These are phyloP conservation scores for Penicillium sp. DNA, from an alignment of 2,329 filamentous ascomycete species.

Conservation along the genomic window DNA sequence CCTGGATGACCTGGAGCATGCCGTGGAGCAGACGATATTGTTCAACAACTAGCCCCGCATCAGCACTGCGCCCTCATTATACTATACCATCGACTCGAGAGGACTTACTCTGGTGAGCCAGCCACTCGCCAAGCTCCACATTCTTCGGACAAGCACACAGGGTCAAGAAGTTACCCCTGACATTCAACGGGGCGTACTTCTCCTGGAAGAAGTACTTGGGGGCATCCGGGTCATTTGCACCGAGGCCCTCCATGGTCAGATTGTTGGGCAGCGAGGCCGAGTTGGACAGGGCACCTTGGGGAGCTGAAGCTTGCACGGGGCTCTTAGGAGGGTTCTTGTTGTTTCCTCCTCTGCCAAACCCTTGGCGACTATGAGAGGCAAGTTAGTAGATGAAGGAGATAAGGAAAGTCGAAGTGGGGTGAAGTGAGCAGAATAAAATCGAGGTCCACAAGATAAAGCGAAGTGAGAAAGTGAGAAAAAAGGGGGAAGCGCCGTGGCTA, in stretches of 20 bases:
- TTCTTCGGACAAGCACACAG: slow-evolving; percentile 87
- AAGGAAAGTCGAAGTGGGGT: slow-evolving; percentile 1
- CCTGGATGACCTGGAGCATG: slow-evolving; percentile 82
- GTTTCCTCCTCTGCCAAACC: slow-evolving; percentile 46
- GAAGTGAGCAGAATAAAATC: slow-evolving; percentile 2
- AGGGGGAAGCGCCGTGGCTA: slow-evolving; percentile 3
- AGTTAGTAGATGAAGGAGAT: slow-evolving; percentile 17
- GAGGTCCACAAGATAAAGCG: neutral
- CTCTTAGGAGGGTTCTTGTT: slow-evolving; percentile 43
- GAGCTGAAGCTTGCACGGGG: slow-evolving; percentile 27
- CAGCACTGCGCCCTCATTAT: slow-evolving; percentile 3
- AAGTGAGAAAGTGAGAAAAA: neutral
- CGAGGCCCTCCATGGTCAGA: slow-evolving; percentile 34
- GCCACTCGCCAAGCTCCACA: slow-evolving; percentile 90
- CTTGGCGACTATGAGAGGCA: slow-evolving; percentile 40
- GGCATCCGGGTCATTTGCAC: slow-evolving; percentile 39
- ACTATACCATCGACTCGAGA: neutral
- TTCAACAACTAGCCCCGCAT: slow-evolving; percentile 66
- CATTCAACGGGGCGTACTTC: slow-evolving; percentile 70
- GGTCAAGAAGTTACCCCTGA: slow-evolving; percentile 97
- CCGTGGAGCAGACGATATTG: slow-evolving; percentile 85
- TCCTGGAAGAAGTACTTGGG: slow-evolving; percentile 50
- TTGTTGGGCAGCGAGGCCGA: slow-evolving; percentile 40
- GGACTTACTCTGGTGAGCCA: slow-evolving; percentile 79
- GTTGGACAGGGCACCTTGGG: slow-evolving; percentile 33